Base-by-base conservation (phyloP, 2,329 filamentous ascomycete species). In the Fusarium hainanense region DNA sequence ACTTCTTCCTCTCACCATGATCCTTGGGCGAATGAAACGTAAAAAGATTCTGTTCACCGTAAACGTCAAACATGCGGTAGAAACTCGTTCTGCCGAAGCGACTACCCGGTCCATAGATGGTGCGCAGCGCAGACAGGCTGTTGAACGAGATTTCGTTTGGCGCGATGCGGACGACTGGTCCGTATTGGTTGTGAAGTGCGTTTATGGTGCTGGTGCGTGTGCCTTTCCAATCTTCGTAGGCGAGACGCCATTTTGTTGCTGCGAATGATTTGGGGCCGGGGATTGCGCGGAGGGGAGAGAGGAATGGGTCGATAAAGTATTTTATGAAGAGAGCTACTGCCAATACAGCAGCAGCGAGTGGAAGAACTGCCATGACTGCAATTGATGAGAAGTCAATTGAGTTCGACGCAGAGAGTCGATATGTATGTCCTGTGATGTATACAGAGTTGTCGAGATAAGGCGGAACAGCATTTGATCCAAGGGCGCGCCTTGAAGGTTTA, bases 51-150 rank as follows among this genome's bases (percentile, higher is more conserved):
- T 81, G 82, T 12, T 78, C 77, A 0, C 84, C 84, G 51, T 86
- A 87, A 0, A 81, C 83, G 66, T 87, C 84, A 61, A 88, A 88
- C 83, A 88, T 87, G 46, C 82, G 80, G 58, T 88, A 88, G 69
- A 87, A 88, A 2, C 54, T 48, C 0, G 85, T 85, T 41, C 85
- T 75, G 42, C 83, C 84, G 58, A 84, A 88, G 1, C 81, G 81
- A 47, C 80, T 84, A 2, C 86, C 85, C 2, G 85, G 82, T 0
- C 85, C 85, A 72, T 88, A 88, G 23, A 88, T 87, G 1, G 81
- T 81, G n/a, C 82, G 80, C 40, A 87, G 65, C 0, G 85, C 86
- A 0, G 80, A 75, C 1, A 85, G 74, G 7, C 74, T 79, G 21
- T 76, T 76, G 68, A 82, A 80, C 0, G 80, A 82, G 2, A 87